Percentiles rank a stretch among this genome's conserved stretches.
These are phyloP conservation scores for Magnusiomyces tetraspermus DNA, from an alignment of 1,139 yeast species.

Conservation along the genomic window DNA sequence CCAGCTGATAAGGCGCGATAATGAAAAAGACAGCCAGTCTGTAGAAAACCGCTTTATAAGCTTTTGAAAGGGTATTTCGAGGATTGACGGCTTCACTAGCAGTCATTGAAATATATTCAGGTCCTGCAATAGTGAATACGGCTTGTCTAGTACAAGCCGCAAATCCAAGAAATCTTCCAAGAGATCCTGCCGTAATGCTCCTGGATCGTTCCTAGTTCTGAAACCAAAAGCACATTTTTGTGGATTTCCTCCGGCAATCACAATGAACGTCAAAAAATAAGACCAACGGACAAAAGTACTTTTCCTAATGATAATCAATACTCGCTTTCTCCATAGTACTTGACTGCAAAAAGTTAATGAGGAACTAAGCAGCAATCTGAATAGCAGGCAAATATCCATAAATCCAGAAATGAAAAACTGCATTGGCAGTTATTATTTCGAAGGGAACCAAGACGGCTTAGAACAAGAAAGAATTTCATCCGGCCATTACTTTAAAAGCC, in stretches of 20 bases:
- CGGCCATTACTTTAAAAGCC: constrained; percentile 67
- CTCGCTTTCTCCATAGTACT: constrained; percentile 67
- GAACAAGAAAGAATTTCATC: constrained; percentile 72
- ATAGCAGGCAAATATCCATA: constrained; percentile 38
- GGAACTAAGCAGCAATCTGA: constrained; percentile 45
- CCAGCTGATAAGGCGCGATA: constrained; percentile 52
- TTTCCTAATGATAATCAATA: constrained; percentile 74
- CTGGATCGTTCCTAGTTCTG: constrained; percentile 51
- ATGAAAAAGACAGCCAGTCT: constrained; percentile 63
- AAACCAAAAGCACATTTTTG: constrained; percentile 57
- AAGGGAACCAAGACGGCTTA: constrained; percentile 71
- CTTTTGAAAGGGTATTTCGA: constrained; percentile 60
- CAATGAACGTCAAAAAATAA: constrained; percentile 63
- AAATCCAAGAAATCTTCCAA: constrained; percentile 67
- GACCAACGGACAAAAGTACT: constrained; percentile 59
- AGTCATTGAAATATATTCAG: constrained; percentile 74
- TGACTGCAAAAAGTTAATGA: constrained; percentile 63
- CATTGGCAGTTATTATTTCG: constrained; percentile 72
- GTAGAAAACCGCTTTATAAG: constrained; percentile 47
- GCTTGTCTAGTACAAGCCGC: constrained; percentile 55
- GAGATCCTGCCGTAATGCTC: constrained; percentile 45
- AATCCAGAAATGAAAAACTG: constrained; percentile 71
- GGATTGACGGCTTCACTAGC: constrained; percentile 69
- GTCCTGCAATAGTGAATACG: constrained; percentile 70
- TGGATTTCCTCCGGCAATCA: constrained; percentile 81